Evolutionary conservation across 805 yeast genomes (phyloP).

Genomic region (Nakazawaea ernobii): DNA sequence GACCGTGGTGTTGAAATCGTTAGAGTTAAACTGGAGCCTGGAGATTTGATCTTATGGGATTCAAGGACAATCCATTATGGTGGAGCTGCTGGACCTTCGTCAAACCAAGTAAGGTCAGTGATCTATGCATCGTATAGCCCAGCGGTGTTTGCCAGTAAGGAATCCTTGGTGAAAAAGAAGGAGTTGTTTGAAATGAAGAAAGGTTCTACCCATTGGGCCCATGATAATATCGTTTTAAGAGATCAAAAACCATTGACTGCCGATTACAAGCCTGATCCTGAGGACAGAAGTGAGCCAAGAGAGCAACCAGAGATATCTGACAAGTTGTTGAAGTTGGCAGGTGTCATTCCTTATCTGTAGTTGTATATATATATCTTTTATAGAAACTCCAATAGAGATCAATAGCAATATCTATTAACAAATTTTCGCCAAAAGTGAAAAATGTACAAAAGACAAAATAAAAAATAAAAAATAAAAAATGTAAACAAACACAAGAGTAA

Average conservation of each 20-base stretch:
- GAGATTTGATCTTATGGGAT: slow-evolving; percentile 30
- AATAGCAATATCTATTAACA: no score
- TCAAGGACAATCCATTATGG: slow-evolving; percentile 28
- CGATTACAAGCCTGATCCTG: slow-evolving; percentile 20
- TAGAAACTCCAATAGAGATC: no score
- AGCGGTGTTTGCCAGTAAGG: slow-evolving; percentile 25
- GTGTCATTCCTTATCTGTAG: background rate
- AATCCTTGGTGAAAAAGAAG: slow-evolving; percentile 17
- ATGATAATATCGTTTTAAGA: slow-evolving; percentile 20
- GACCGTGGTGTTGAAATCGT: slow-evolving; percentile 22
- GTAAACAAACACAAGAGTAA: no score
- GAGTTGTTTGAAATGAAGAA: slow-evolving; percentile 19
- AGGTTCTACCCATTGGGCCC: slow-evolving; percentile 29
- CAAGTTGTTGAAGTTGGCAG: slow-evolving; percentile 4
- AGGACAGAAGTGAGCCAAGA: slow-evolving; percentile 21
- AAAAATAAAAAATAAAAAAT: no score
- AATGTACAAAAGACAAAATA: no score
- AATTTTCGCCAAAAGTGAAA: no score
- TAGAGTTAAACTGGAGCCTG: slow-evolving; percentile 26
- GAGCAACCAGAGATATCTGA: slow-evolving; percentile 21
- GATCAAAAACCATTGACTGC: slow-evolving; percentile 11
- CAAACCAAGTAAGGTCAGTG: slow-evolving; percentile 22
- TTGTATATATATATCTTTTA: no score
- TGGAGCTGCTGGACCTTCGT: slow-evolving; percentile 20
- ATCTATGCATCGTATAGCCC: slow-evolving; percentile 27